These are phyloP conservation scores for Diutina sp. DNA, from an alignment of 1,139 yeast genomes.

Conservation along the genomic window DNA sequence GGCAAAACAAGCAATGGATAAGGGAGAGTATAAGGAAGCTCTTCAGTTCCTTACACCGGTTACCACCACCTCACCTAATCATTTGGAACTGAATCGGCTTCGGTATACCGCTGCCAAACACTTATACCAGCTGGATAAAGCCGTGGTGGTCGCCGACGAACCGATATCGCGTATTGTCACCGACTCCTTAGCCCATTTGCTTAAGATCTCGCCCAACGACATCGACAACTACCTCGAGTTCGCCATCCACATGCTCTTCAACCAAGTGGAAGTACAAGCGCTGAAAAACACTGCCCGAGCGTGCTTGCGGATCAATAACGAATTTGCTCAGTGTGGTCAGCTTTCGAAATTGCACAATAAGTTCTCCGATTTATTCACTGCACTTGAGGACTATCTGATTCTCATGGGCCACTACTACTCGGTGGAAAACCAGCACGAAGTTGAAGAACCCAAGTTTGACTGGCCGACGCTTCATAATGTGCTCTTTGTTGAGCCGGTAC, in stretches of 20 bases:
- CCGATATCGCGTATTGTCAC: slow-evolving; percentile 5
- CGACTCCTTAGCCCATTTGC: slow-evolving; percentile 15
- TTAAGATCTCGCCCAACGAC: slow-evolving; percentile 18
- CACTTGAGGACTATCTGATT: slow-evolving; percentile 33
- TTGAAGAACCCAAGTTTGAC: slow-evolving; percentile 13
- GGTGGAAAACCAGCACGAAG: slow-evolving; percentile 5
- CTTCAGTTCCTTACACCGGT: neutral
- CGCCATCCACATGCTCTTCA: slow-evolving; percentile 34
- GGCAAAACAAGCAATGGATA: neutral
- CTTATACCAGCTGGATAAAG: neutral
- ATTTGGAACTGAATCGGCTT: neutral
- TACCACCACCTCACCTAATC: neutral
- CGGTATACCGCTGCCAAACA: neutral
- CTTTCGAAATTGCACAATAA: slow-evolving; percentile 31
- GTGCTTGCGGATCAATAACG: slow-evolving; percentile 64
- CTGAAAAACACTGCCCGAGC: slow-evolving; percentile 38
- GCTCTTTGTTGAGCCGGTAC: slow-evolving; percentile 14
- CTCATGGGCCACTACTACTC: slow-evolving; percentile 23
- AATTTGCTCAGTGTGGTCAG: slow-evolving; percentile 39
- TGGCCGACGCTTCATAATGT: slow-evolving; percentile 13
- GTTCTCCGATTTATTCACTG: slow-evolving; percentile 17
- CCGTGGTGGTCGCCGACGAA: neutral
- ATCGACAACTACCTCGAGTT: slow-evolving; percentile 18
- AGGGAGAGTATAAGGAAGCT: neutral
- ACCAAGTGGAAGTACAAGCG: slow-evolving; percentile 36